Conservation (phyloP, 2,329 filamentous ascomycete genomes). For the Diaporthe ampelina region DNA sequence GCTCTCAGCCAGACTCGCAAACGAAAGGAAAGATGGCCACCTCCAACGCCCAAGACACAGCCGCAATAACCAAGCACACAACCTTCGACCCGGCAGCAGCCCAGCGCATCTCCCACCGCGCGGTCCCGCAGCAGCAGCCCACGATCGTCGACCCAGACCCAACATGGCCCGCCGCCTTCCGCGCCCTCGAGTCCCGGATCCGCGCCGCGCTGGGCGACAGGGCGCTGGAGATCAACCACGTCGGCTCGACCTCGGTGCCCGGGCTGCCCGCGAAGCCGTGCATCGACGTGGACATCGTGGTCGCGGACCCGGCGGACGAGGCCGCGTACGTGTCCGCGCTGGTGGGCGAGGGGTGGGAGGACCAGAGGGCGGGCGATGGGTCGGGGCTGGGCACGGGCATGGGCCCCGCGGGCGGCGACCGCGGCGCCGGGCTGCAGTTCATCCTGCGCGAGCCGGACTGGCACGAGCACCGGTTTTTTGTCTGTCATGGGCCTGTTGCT, state of each 20-base stretch:
- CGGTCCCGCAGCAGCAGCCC: background rate
- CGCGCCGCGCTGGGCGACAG: background rate
- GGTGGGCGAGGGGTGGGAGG: conserved; percentile 32
- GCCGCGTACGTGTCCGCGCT: conserved; percentile 20
- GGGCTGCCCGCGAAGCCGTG: conserved; percentile 24
- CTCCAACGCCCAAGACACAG: background rate
- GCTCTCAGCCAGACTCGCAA: background rate
- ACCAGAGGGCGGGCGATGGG: background rate
- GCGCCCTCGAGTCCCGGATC: conserved; percentile 9
- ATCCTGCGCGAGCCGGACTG: conserved; percentile 25
- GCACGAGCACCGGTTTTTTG: conserved; percentile 30
- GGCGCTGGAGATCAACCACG: conserved; percentile 20
- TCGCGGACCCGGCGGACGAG: conserved; percentile 35
- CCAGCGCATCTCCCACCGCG: conserved; percentile 9
- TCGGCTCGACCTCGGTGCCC: conserved; percentile 28
- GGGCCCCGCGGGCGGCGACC: background rate
- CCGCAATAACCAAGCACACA: conserved; percentile 3
- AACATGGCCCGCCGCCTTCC: background rate
- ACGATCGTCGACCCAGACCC: background rate
- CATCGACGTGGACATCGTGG: conserved; percentile 36
- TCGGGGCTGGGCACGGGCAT: background rate
- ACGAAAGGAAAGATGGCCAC: background rate
- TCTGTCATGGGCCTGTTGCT: background rate
- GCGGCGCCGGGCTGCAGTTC: conserved; percentile 27
- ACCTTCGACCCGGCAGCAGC: background rate